These are phyloP conservation scores for Beauveria rudraprayagi DNA, from an alignment of 2,329 filamentous ascomycete genomes.

Conservation along the genomic window DNA sequence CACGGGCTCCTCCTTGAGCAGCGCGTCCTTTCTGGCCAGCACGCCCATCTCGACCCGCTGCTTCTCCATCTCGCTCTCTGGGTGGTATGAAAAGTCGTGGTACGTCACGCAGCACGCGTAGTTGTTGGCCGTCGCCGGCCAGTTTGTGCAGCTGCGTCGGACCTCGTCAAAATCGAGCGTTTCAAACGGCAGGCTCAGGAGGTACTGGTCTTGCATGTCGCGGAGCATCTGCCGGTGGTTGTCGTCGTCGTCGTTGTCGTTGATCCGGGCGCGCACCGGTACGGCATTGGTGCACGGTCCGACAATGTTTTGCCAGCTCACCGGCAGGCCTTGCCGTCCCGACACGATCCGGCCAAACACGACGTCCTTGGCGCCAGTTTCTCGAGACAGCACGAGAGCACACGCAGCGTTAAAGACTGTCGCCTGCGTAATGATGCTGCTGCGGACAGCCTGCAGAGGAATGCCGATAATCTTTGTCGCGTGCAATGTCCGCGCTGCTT, in stretches of 20 bases:
- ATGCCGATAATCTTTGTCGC: not conserved
- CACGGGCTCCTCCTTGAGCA: not conserved
- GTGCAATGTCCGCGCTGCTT: not conserved
- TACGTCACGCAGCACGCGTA: not conserved
- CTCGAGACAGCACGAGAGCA: slow-evolving; percentile 3
- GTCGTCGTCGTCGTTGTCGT: not conserved
- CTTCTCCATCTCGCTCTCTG: not conserved
- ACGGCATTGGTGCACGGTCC: slow-evolving; percentile 10
- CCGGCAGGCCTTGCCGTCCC: slow-evolving; percentile 13
- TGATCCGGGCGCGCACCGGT: not conserved
- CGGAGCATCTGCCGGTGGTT: not conserved
- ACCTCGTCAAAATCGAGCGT: not conserved
- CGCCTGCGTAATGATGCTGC: slow-evolving; percentile 10
- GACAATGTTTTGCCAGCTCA: slow-evolving; percentile 14
- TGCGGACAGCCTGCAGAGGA: slow-evolving; percentile 7
- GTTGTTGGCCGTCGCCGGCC: not conserved
- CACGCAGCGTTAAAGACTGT: slow-evolving; percentile 13
- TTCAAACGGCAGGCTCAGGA: not conserved
- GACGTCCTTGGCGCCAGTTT: slow-evolving; percentile 8
- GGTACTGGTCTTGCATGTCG: not conserved
- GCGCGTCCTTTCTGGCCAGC: not conserved
- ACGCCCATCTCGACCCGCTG: slow-evolving; percentile 1
- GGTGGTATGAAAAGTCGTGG: not conserved
- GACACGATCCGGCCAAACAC: slow-evolving; percentile 17
- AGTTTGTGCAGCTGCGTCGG: not conserved